Evolutionary conservation across 2,329 filamentous ascomycete species (phyloP).

Genomic region (Cercospora sp.): DNA sequence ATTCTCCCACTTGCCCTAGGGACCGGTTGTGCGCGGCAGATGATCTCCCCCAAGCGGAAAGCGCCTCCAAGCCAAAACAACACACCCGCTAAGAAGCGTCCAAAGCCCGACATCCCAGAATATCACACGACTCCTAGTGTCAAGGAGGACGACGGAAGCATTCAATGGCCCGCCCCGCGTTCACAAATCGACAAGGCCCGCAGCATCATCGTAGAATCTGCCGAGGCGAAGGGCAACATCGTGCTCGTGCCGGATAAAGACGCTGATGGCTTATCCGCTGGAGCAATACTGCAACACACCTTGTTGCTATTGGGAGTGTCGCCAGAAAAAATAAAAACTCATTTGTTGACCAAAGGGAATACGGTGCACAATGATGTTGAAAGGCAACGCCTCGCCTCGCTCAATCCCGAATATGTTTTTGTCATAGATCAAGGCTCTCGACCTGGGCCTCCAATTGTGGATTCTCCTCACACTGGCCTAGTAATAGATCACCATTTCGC

Average conservation of each 20-base stretch:
- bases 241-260: constrained; percentile 69
- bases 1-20: not conserved
- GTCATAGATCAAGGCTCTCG: constrained; percentile 66
- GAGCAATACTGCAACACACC: constrained; percentile 62
- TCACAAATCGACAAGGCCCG: constrained; percentile 58
- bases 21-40: not conserved
- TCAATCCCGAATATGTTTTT: constrained; percentile 59
- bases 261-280: constrained; percentile 65
- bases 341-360: constrained; percentile 61
- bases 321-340: constrained; percentile 54
- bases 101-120: constrained; percentile 42
- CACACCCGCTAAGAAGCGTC: constrained; percentile 33
- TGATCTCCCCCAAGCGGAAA: constrained; percentile 24
- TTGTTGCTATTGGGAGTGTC: constrained; percentile 60
- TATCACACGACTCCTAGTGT: constrained; percentile 49
- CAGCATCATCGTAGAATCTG: constrained; percentile 59
- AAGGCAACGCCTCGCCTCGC: constrained; percentile 52
- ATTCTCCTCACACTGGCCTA: constrained; percentile 52
- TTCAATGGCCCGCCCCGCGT: constrained; percentile 63
- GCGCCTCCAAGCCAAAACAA: constrained; percentile 7
- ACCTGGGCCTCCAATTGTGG: constrained; percentile 55
- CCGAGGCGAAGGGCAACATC: constrained; percentile 51
- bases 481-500: constrained; percentile 66
- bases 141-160: constrained; percentile 48
- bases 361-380: constrained; percentile 59